phyloP scores from a whole-genome alignment of 176 grass and related monocot species.

The Oryza meyeriana region DNA sequence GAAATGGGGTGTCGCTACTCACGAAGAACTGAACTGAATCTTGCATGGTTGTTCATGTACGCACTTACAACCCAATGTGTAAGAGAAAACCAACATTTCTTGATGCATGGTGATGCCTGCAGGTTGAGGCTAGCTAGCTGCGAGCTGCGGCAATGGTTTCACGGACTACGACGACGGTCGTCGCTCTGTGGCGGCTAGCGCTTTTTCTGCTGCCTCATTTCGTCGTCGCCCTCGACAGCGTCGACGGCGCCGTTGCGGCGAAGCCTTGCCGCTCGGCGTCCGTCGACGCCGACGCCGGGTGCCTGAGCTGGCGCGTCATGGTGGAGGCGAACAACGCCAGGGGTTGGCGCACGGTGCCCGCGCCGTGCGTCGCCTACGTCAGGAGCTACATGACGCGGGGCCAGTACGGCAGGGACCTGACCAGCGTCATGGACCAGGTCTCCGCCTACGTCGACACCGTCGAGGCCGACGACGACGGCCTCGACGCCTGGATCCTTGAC shows the following conservation, averaged over 20 bases:
- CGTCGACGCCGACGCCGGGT: conserved; percentile 35
- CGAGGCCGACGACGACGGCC: conserved; percentile 48
- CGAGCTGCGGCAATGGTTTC: conserved; percentile 2
- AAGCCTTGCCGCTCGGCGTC: conserved; percentile 29
- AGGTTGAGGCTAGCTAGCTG: not conserved
- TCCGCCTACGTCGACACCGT: conserved; percentile 41
- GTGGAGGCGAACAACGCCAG: conserved; percentile 87
- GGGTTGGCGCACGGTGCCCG: conserved; percentile 67
- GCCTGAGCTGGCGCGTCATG: conserved; percentile 90
- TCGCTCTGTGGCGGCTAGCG: conserved; percentile 35
- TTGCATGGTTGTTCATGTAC: not conserved
- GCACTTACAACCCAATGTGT: too few relatives aligned
- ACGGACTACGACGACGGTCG: not conserved
- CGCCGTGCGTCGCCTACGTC: conserved; percentile 64
- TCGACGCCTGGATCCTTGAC: conserved; percentile 91
- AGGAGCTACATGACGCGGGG: conserved; percentile 80
- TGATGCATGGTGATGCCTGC: not conserved
- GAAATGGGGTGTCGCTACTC: conserved; percentile 9
- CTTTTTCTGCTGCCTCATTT: conserved; percentile 28
- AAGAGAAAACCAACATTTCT: too few relatives aligned
- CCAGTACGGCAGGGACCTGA: conserved; percentile 77
- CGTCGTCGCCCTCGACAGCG: conserved; percentile 9
- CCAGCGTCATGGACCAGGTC: conserved; percentile 56
- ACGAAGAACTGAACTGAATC: not conserved
- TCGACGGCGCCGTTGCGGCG: not conserved